phyloP scores from a whole-genome alignment of 1,284 basidiomycete species.

The Sporisorium scitamineum region DNA sequence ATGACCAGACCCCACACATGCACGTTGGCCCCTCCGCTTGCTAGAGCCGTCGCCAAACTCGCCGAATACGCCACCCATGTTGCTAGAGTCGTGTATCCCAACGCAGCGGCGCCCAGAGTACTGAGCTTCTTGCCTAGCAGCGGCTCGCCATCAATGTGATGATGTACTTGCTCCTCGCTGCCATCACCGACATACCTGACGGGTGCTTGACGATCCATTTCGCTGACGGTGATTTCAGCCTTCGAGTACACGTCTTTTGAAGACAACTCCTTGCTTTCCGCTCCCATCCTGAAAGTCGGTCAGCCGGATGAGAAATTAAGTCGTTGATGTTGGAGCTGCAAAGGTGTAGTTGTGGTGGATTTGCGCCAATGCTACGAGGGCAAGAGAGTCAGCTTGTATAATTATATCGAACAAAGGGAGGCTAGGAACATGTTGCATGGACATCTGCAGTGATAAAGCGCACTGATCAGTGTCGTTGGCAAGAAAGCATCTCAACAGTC shows the following conservation, averaged over 20 bases:
- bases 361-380: too few species aligned
- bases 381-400: too few species aligned
- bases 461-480: too few species aligned
- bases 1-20: too few species aligned
- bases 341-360: too few species aligned
- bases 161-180: slow-evolving; percentile 1
- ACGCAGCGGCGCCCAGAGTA: slow-evolving; percentile 21
- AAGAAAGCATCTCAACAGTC: too few species aligned
- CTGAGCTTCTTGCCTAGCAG: slow-evolving; percentile 31
- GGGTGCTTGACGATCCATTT: slow-evolving; percentile 14
- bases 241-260: not conserved
- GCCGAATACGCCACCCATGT: slow-evolving; percentile 41
- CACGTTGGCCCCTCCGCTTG: slow-evolving; percentile 39
- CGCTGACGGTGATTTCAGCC: slow-evolving; percentile 13
- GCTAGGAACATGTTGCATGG: too few species aligned
- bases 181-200: slow-evolving; percentile 3
- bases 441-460: too few species aligned
- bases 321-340: too few species aligned
- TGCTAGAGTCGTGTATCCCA: slow-evolving; percentile 27
- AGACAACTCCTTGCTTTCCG: slow-evolving; percentile 7
- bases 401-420: too few species aligned
- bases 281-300: slow-evolving; percentile 14
- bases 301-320: too few species aligned
- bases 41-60: slow-evolving; percentile 20
- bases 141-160: not conserved